Percentiles rank a stretch among this genome's conserved stretches.
phyloP scores from a whole-genome alignment of 2,329 filamentous ascomycete genomes.

The Colletotrichum higginsianum region DNA sequence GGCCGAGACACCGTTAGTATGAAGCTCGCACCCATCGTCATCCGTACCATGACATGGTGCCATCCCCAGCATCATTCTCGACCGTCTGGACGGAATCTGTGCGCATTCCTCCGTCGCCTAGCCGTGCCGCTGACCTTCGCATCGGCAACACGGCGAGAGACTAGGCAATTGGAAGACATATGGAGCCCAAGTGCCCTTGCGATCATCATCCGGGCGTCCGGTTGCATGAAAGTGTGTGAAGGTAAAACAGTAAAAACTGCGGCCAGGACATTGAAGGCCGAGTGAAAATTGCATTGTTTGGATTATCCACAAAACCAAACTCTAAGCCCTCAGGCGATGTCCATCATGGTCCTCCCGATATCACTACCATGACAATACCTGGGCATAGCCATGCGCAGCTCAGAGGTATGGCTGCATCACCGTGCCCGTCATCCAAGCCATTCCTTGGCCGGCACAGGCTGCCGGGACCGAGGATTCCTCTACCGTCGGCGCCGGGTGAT shows the following conservation, averaged over 20 bases:
- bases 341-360: background rate
- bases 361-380: background rate
- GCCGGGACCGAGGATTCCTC: slow-evolving; percentile 56
- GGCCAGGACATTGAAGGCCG: background rate
- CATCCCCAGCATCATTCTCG: too few relatives aligned
- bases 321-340: too few relatives aligned
- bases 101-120: background rate
- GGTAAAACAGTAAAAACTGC: background rate
- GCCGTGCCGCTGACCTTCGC: background rate
- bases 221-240: background rate
- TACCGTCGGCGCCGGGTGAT: background rate
- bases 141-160: background rate
- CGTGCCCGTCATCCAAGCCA: background rate
- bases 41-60: too few relatives aligned
- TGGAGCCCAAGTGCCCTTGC: background rate
- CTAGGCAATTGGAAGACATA: background rate
- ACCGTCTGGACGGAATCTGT: background rate
- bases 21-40: too few relatives aligned
- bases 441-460: slow-evolving; percentile 59
- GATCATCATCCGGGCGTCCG: background rate
- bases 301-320: background rate
- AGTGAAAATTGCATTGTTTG: background rate
- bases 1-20: background rate
- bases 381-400: background rate
- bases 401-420: background rate